Conservation (phyloP, 148 eudicot species). For the Rhododendron ovatum region DNA sequence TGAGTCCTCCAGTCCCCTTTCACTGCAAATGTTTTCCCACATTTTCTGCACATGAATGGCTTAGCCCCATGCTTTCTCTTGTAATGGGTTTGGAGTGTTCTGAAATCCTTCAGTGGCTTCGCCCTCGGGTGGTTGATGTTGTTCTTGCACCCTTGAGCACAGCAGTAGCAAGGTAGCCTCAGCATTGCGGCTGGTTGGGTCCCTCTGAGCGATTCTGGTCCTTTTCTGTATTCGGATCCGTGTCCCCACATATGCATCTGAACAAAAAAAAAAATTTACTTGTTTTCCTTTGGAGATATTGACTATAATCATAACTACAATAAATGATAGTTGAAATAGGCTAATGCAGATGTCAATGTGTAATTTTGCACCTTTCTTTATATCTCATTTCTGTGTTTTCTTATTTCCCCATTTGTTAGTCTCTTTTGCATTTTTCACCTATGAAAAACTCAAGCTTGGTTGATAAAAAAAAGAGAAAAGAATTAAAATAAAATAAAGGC, state of each 20-base stretch:
- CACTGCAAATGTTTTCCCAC: conserved; percentile 74
- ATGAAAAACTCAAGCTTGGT: background rate
- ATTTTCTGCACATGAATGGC: conserved; percentile 72
- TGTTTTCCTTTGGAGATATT: background rate
- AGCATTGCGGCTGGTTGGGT: conserved; percentile 85
- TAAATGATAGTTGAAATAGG: background rate
- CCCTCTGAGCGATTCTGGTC: conserved; percentile 71
- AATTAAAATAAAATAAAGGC: background rate
- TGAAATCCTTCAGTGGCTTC: conserved; percentile 69
- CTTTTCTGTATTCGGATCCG: conserved; percentile 83
- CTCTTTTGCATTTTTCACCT: background rate
- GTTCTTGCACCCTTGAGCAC: conserved; percentile 71
- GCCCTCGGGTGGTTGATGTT: conserved; percentile 80
- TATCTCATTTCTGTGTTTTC: background rate
- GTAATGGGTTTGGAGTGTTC: conserved; percentile 81
- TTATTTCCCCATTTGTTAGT: background rate
- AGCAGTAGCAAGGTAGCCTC: conserved; percentile 76
- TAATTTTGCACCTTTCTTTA: background rate
- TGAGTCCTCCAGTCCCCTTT: conserved; percentile 85
- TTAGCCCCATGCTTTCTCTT: conserved; percentile 77
- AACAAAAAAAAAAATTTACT: background rate
- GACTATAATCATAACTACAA: background rate
- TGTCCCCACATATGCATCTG: conserved; percentile 97
- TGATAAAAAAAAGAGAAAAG: background rate
- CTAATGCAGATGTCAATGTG: background rate